Conservation (phyloP, 106 monocot genomes). For the Apostasia ramifera region DNA sequence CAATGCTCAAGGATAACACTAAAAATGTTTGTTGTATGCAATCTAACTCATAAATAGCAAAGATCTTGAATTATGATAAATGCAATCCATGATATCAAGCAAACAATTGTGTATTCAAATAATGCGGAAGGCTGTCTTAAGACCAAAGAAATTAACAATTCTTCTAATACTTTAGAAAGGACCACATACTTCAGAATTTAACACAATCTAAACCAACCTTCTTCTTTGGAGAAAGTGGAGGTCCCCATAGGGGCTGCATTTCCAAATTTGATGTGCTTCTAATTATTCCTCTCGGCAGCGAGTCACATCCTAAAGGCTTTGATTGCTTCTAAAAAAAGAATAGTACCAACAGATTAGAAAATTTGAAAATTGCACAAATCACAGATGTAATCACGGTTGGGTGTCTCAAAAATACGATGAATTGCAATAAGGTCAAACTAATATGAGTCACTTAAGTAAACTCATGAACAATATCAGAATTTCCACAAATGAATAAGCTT, state of each 20-base stretch:
- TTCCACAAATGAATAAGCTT: background rate
- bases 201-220: constrained; percentile 26
- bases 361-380: background rate
- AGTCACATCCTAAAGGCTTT: constrained; percentile 48
- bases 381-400: background rate
- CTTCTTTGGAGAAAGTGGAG: constrained; percentile 12
- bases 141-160: background rate
- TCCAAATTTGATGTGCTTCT: constrained; percentile 60
- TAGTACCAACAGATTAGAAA: background rate
- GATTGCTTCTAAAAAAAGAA: constrained; percentile 29
- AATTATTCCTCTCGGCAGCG: constrained; percentile 77
- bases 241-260: constrained; percentile 51
- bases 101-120: constrained; percentile 1
- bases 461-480: background rate
- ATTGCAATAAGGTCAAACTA: background rate
- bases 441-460: background rate
- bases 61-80: background rate
- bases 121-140: background rate
- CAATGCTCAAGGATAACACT: no score
- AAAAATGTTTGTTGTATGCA: no score
- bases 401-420: background rate
- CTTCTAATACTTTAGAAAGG: background rate
- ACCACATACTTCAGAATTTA: background rate
- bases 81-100: background rate
- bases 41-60: no score